Conservation (phyloP, 2,329 filamentous ascomycete genomes). For the Colletotrichum cereale region DNA sequence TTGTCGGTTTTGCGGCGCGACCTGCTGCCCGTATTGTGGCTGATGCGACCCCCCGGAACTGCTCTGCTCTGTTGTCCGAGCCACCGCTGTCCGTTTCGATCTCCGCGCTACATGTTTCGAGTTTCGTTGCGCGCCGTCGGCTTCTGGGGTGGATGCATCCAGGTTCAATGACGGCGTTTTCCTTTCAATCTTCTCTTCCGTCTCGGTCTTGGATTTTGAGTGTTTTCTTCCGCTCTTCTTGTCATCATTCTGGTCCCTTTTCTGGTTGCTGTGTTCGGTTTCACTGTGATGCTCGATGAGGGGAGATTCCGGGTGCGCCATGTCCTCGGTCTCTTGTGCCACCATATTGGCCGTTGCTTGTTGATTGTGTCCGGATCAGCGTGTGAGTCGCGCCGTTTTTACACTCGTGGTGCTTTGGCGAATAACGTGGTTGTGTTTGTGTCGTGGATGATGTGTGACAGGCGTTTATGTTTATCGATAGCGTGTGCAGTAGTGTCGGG, state of each 20-base stretch:
- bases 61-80: not conserved
- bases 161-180: not conserved
- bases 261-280: not conserved
- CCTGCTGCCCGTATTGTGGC: constrained; percentile 3
- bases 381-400: not conserved
- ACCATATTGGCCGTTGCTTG: not conserved
- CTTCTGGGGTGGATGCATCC: not conserved
- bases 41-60: too few species aligned
- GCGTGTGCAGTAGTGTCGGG: not conserved
- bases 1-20: constrained; percentile 18
- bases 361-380: not conserved
- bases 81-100: not conserved
- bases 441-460: not conserved
- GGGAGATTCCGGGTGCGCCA: not conserved
- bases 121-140: not conserved
- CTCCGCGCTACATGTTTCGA: not conserved
- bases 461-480: not conserved
- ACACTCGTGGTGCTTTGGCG: not conserved
- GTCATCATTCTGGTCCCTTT: not conserved
- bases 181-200: constrained; percentile 12
- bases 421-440: not conserved
- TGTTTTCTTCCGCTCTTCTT: not conserved
- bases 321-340: not conserved
- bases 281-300: not conserved
- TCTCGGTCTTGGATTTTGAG: not conserved